Percentiles rank a stretch among this genome's conserved stretches.
These are phyloP conservation scores for Apiosordaria backusii DNA, from an alignment of 495 filamentous ascomycete species.

Conservation along the genomic window DNA sequence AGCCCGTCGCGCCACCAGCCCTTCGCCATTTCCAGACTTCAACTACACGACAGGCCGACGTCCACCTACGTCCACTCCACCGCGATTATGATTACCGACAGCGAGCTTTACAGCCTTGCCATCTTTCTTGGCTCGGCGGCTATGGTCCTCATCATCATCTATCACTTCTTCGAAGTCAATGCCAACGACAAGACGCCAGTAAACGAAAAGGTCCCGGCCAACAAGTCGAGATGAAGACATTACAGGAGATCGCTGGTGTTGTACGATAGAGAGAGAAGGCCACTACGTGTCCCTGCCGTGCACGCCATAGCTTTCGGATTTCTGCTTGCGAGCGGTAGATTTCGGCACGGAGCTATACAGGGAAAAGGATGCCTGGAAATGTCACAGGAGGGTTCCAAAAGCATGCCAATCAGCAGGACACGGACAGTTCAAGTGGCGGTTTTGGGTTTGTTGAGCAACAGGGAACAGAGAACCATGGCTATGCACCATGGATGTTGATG, in stretches of 20 bases:
- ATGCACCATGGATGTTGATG: background rate
- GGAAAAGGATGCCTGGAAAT: background rate
- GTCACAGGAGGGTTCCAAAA: background rate
- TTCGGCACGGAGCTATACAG: background rate
- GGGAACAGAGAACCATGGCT: background rate
- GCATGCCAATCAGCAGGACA: background rate
- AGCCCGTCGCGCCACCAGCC: background rate
- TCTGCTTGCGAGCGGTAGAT: background rate
- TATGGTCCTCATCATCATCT: slow-evolving; percentile 91
- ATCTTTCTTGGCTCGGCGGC: slow-evolving; percentile 87
- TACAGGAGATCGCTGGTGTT: background rate
- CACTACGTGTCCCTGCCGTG: background rate
- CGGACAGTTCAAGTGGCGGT: background rate
- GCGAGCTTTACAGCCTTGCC: slow-evolving; percentile 78
- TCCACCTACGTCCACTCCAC: slow-evolving; percentile 1
- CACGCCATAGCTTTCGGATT: background rate
- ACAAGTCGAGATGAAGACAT: slow-evolving; percentile 14
- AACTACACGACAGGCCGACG: background rate
- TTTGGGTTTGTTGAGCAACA: background rate
- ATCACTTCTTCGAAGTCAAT: slow-evolving; percentile 98
- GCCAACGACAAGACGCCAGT: slow-evolving; percentile 64
- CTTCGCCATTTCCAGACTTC: background rate
- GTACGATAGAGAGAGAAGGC: slow-evolving; percentile 17
- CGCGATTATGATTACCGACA: slow-evolving; percentile 72
- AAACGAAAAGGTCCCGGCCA: slow-evolving; percentile 16